A percentile compares a stretch with the other conserved stretches of the same genome.
Conservation (phyloP, 805 yeast species). For the Starmerella cellae region DNA sequence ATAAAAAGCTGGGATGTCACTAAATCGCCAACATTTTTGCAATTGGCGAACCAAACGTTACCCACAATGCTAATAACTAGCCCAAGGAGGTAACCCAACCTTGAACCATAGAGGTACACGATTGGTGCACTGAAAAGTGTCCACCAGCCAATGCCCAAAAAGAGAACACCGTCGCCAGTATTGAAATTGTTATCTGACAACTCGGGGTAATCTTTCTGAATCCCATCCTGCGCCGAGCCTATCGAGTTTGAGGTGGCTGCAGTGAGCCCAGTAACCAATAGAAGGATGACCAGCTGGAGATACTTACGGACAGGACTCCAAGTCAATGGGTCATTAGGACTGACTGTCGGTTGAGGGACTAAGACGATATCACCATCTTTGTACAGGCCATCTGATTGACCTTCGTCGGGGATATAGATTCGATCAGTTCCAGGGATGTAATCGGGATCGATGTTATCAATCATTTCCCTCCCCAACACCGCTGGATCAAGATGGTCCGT, state of each 20-base stretch:
- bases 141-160: slow-evolving; percentile 54
- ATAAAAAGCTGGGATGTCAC: slow-evolving; percentile 69
- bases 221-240: slow-evolving; percentile 53
- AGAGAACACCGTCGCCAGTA: slow-evolving; percentile 69
- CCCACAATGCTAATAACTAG: slow-evolving; percentile 48
- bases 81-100: slow-evolving; percentile 53
- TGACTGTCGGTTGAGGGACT: slow-evolving; percentile 53
- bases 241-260: slow-evolving; percentile 56
- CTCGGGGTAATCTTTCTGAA: slow-evolving; percentile 43
- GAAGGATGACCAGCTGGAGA: slow-evolving; percentile 31
- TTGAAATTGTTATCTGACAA: slow-evolving; percentile 58
- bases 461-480: background rate
- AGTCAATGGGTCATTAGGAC: slow-evolving; percentile 58
- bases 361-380: slow-evolving; percentile 35
- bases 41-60: slow-evolving; percentile 54
- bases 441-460: background rate
- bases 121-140: slow-evolving; percentile 34
- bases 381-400: slow-evolving; percentile 18
- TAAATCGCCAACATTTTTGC: slow-evolving; percentile 44
- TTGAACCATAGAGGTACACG: slow-evolving; percentile 34
- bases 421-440: slow-evolving; percentile 23
- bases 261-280: slow-evolving; percentile 34
- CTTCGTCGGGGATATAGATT: slow-evolving; percentile 28
- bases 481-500: too few species aligned
- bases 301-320: slow-evolving; percentile 43